Base-by-base conservation (phyloP, 164 flowering plant species). In the Magnolia changhungtana region DNA sequence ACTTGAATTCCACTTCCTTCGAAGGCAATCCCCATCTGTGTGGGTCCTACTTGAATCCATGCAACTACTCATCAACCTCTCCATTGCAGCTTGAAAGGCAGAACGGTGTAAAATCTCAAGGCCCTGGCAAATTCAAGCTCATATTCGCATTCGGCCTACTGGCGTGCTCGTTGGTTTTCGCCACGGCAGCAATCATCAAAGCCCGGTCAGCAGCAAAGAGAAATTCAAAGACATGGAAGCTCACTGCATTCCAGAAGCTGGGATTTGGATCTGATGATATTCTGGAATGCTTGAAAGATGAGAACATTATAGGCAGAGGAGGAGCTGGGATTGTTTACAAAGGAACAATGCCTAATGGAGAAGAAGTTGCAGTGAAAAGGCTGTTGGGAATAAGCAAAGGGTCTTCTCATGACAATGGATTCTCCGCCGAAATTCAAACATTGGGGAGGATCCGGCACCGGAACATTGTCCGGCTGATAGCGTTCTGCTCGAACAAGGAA, bases 321-420 rank as follows among this genome's bases (percentile, higher is more conserved):
- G 97, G 97, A 63, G 91, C 97, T 8, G 97, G 97, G 29, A 79
- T 87, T 18, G 94, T 92, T 20, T 92, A 88, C 79, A 83, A 68
- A 63, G 93, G 93, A 71, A 67, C 69, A 0, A 90, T 87, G 91
- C 86, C 86, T 1, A 90, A 84, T 64, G 93, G 90, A 52, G 89
- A 86, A 37, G 78, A 80, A 69, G 88, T 90, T 8, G 97, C 97
- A 31, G 89, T 92, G 55, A 92, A 92, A 81, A 89, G 78, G 79
- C 75, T 91, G 20, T 65, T 84, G 74, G 90, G 87, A 13, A 84
- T 85, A 55, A 84, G 81, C 76, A 83, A 80, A 83, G 92, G 91
- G 2, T 87, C 88, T 24, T 87, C 91, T 64, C 92, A 88, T 80
- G 96, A 88, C 71, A 82, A 89, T 71, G 94, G 93, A 8, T 83